These are phyloP conservation scores for Passiflora organensis DNA, from an alignment of 345 rosid species.

Conservation along the genomic window DNA sequence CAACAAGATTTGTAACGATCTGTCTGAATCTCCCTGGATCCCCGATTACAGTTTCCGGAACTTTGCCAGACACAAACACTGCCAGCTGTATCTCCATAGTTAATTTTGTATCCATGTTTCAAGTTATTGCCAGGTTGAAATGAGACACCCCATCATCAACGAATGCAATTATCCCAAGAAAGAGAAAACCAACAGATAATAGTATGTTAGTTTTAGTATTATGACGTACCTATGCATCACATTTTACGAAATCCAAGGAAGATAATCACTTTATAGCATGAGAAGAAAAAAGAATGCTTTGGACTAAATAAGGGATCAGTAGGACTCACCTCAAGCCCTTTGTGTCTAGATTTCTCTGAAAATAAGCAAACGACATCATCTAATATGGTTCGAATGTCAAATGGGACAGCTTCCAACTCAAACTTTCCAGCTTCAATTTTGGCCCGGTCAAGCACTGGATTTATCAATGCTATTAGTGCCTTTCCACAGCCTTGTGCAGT, in stretches of 20 bases:
- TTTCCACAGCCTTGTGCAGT: constrained; percentile 95
- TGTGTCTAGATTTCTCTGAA: constrained; percentile 87
- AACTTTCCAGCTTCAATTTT: constrained; percentile 95
- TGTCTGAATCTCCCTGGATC: constrained; percentile 98
- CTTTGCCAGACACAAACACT: constrained; percentile 80
- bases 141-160: constrained; percentile 12
- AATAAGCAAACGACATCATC: constrained; percentile 96
- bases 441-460: constrained; percentile 97
- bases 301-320: not conserved
- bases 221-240: not conserved
- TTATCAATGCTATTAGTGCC: constrained; percentile 85
- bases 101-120: constrained; percentile 8
- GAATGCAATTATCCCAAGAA: constrained; percentile 5
- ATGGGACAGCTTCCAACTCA: constrained; percentile 81
- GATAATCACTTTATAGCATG: not conserved
- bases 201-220: constrained; percentile 14
- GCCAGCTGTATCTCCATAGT: constrained; percentile 62
- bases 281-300: not conserved
- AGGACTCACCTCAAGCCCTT: constrained; percentile 74
- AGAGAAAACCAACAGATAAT: not conserved
- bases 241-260: not conserved
- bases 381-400: constrained; percentile 67
- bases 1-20: constrained; percentile 90
- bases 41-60: constrained; percentile 78
- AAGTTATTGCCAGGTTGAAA: not conserved